These are phyloP conservation scores for Acanthamoeba culbertsoni DNA, from an alignment of 208 protist genomes.

Conservation along the genomic window DNA sequence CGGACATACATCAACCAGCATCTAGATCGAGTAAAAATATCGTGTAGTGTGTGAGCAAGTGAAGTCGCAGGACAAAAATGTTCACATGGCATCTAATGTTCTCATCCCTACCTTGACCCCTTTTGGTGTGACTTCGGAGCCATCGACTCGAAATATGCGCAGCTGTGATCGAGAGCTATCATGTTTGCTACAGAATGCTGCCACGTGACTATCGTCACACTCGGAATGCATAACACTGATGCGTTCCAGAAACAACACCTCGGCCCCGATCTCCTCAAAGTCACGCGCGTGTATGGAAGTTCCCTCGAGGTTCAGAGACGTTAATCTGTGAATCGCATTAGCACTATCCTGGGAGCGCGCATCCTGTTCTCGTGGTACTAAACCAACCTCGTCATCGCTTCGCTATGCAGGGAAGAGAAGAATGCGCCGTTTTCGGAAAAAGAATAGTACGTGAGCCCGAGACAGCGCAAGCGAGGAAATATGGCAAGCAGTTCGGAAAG, in stretches of 20 bases:
- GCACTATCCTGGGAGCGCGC: not conserved
- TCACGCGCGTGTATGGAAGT: not conserved
- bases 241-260: not conserved
- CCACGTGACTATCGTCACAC: not conserved
- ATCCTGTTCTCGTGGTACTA: too few relatives aligned
- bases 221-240: not conserved
- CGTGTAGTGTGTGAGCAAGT: not conserved
- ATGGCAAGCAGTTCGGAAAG: not conserved
- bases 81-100: too few relatives aligned
- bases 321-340: not conserved
- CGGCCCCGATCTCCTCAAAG: not conserved
- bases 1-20: not conserved
- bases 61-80: not conserved
- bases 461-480: not conserved
- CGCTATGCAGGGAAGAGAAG: too few relatives aligned
- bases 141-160: not conserved
- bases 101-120: not conserved
- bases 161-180: not conserved
- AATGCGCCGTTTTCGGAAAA: too few relatives aligned
- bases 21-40: not conserved
- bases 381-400: too few relatives aligned
- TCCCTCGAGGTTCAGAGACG: not conserved
- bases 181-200: not conserved
- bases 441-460: not conserved
- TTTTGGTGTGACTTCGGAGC: not conserved